Base-by-base conservation (phyloP, 305 asterid genomes). In the Fraxinus floribunda region DNA sequence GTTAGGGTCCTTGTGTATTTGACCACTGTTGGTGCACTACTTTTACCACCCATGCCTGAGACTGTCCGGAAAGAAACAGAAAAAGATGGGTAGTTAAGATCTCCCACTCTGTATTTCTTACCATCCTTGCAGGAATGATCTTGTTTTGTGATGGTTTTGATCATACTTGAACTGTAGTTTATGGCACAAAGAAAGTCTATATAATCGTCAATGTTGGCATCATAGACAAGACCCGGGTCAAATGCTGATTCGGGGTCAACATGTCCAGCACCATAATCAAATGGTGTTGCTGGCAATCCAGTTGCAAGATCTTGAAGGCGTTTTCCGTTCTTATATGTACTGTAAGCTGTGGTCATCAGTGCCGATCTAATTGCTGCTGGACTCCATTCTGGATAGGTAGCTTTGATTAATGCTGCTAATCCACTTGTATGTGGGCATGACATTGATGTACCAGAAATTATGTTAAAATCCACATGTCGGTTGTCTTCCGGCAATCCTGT, bases 381-480 rank as follows among this genome's bases (percentile, higher is more conserved):
- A 86, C 93, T 90, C 97, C 97, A 91, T 76, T 85, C 88, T 22
- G 92, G 94, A 80, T 91, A 94, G 66, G 89, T 89, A 1, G 89
- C 90, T 86, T 90, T 91, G 71, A 92, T 72, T 1, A 90, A 75
- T 5, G 97, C 93, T 13, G 95, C 95, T 77, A 91, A 78, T 78
- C 97, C 97, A 74, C 97, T 91, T 38, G 87, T 89, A 82, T 92
- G 97, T n/a, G 97, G 97, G 90, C 95, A 92, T 20, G 94, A 91
- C 97, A 92, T 91, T n/a, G 97, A 92, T 18, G 95, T 93, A 13
- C 97, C 95, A 3, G 95, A 93, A 34, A 90, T 38, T 70, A 93
- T 91, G 86, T 90, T 91, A 89, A 89, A 93, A 68, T 73, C 80
- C 79, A 91, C 94, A 5, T 18, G 84, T 41, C 97, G 84, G 3